Evolutionary conservation across 176 grass and related monocot species (phyloP).

Genomic region (Tuctoria greenei): DNA sequence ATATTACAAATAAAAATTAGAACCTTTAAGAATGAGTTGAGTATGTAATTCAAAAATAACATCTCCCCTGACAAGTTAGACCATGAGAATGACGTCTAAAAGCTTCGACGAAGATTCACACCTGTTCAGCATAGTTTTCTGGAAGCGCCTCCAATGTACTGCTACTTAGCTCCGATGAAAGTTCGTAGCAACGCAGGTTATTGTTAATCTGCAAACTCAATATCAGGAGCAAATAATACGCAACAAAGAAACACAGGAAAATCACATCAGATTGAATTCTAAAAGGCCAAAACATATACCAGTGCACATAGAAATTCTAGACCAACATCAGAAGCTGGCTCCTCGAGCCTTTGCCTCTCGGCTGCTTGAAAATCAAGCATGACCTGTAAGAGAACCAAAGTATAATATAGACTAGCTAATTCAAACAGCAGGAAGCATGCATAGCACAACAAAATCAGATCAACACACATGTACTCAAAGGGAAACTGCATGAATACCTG

Average conservation of each 20-base stretch:
- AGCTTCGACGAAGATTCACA: slow-evolving; percentile 27
- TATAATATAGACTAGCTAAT: slow-evolving; percentile 13
- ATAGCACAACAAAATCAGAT: slow-evolving; percentile 31
- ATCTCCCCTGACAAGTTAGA: slow-evolving; percentile 24
- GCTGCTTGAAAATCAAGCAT: slow-evolving; percentile 99
- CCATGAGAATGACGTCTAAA: background rate
- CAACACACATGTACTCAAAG: slow-evolving; percentile 18
- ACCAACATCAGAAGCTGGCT: slow-evolving; percentile 88
- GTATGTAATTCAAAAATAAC: slow-evolving; percentile 15
- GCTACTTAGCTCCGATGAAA: slow-evolving; percentile 87
- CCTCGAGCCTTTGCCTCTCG: slow-evolving; percentile 85
- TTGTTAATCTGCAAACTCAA: slow-evolving; percentile 83
- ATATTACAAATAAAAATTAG: slow-evolving; percentile 3
- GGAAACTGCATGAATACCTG: slow-evolving; percentile 55
- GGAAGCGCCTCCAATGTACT: slow-evolving; percentile 91
- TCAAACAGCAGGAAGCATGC: slow-evolving; percentile 3
- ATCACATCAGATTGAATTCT: background rate
- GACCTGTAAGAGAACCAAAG: slow-evolving; percentile 57
- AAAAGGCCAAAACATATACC: slow-evolving; percentile 50
- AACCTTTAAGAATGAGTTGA: background rate
- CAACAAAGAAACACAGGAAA: slow-evolving; percentile 17
- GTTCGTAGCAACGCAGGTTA: slow-evolving; percentile 83
- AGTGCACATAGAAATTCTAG: slow-evolving; percentile 84
- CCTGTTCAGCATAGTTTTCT: slow-evolving; percentile 95
- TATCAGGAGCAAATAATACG: slow-evolving; percentile 37